These are phyloP conservation scores for Pseudogymnoascus sp. DNA, from an alignment of 2,329 filamentous ascomycete species.

Conservation along the genomic window DNA sequence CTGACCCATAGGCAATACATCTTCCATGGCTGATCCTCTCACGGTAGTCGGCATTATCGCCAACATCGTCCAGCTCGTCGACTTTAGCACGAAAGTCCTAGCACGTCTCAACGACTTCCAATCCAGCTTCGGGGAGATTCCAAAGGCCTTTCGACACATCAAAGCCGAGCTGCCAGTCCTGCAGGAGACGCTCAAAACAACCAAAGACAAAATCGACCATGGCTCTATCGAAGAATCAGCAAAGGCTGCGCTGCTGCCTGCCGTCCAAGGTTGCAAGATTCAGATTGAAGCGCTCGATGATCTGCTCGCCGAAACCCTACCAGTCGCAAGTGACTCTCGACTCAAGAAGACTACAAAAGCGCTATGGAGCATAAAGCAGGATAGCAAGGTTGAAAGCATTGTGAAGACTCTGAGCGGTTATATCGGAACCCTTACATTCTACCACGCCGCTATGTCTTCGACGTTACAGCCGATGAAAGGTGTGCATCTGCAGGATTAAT, in stretches of 20 bases:
- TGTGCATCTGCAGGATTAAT: too few species aligned
- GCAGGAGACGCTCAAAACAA: conserved; percentile 5
- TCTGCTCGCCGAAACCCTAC: too few species aligned
- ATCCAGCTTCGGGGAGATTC: conserved; percentile 1
- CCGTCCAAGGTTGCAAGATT: conserved; percentile 5
- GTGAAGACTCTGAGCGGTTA: too few species aligned
- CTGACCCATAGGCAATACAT: too few species aligned
- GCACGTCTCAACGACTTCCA: conserved; percentile 8
- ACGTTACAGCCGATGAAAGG: too few species aligned
- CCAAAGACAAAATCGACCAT: conserved; percentile 2
- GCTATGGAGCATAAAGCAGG: too few species aligned
- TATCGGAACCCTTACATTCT: too few species aligned
- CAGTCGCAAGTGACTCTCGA: too few species aligned
- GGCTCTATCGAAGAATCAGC: conserved; percentile 3
- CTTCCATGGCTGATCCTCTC: too few species aligned
- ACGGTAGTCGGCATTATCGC: conserved; percentile 16
- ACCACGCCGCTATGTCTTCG: too few species aligned
- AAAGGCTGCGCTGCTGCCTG: not conserved
- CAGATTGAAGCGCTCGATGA: conserved; percentile 3
- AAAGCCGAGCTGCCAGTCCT: conserved; percentile 9
- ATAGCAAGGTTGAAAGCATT: too few species aligned
- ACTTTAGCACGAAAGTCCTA: conserved; percentile 11
- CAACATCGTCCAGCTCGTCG: conserved; percentile 16
- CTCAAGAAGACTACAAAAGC: too few species aligned
- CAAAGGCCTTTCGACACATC: not conserved